These are phyloP conservation scores for Asclepias syriaca DNA, from an alignment of 257 asterid genomes.

Conservation along the genomic window DNA sequence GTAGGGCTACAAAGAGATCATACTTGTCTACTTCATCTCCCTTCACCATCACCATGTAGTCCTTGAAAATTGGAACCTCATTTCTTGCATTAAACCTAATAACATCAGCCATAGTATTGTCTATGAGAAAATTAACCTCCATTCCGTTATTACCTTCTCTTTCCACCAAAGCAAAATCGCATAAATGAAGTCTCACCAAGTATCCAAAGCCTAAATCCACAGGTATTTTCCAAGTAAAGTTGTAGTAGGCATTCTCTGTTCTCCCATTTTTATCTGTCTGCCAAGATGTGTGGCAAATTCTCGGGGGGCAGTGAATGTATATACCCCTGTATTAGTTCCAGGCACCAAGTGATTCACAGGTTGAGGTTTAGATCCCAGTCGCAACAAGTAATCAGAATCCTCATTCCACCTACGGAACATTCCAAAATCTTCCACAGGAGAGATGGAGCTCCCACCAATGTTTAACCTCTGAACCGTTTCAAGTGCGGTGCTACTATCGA, in stretches of 20 bases:
- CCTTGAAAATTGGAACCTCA: conserved; percentile 2
- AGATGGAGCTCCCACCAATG: conserved; percentile 12
- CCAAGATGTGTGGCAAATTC: conserved; percentile 15
- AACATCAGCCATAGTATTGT: conserved; percentile 1
- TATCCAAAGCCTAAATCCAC: conserved; percentile 8
- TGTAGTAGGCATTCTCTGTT: background rate
- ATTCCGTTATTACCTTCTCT: background rate
- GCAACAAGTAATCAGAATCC: conserved; percentile 37
- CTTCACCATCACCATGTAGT: conserved; percentile 13
- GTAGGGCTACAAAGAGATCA: conserved; percentile 1
- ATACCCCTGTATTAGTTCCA: background rate
- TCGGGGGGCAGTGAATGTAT: conserved; percentile 4
- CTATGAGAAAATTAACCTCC: background rate
- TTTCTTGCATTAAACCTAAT: background rate
- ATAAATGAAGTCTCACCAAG: conserved; percentile 14
- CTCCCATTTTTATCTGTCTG: background rate
- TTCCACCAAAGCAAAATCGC: background rate
- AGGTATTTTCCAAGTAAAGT: conserved; percentile 4
- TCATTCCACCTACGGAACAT: conserved; percentile 22
- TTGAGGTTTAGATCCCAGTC: conserved; percentile 15
- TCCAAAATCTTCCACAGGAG: conserved; percentile 15
- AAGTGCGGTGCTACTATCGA: conserved; percentile 16
- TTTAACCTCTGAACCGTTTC: conserved; percentile 12
- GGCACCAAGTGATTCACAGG: background rate
- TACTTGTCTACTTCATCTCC: background rate